Evolutionary conservation across 164 flowering plant genomes (phyloP).

Genomic region (Dillenia suffruticosa): DNA sequence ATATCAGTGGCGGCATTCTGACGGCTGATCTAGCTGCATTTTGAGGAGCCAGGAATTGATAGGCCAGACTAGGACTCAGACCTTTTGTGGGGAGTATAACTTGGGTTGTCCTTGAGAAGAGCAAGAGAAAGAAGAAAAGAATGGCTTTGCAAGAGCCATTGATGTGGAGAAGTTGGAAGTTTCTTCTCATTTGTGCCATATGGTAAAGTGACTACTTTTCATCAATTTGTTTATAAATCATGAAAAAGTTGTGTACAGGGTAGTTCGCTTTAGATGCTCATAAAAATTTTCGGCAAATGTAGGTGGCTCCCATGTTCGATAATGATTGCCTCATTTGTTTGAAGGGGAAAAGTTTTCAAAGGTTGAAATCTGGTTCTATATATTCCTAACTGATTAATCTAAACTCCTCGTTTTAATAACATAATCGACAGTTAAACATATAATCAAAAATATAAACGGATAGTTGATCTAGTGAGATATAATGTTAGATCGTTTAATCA

Average conservation of each 20-base stretch:
- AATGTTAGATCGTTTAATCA: too few relatives aligned
- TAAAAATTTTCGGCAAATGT: conserved; percentile 17
- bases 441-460: too few relatives aligned
- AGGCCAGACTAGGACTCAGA: conserved; percentile 1
- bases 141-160: background rate
- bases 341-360: too few relatives aligned
- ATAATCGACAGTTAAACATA: too few relatives aligned
- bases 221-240: background rate
- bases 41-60: conserved; percentile 49
- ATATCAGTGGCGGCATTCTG: conserved; percentile 34
- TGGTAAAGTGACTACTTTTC: background rate
- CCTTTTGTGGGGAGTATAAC: background rate
- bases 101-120: conserved; percentile 3
- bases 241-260: conserved; percentile 4
- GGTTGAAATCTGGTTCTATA: too few relatives aligned
- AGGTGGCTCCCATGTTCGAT: conserved; percentile 72
- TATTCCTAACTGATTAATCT: too few relatives aligned
- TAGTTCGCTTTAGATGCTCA: conserved; percentile 2
- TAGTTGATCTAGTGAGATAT: too few relatives aligned
- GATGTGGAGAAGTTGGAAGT: background rate
- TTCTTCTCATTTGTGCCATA: background rate
- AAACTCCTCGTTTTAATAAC: too few relatives aligned
- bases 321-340: conserved; percentile 38
- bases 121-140: conserved; percentile 18
- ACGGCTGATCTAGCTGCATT: conserved; percentile 39